Base-by-base conservation (phyloP, 768 basidiomycete genomes). In the Russula lepida region DNA sequence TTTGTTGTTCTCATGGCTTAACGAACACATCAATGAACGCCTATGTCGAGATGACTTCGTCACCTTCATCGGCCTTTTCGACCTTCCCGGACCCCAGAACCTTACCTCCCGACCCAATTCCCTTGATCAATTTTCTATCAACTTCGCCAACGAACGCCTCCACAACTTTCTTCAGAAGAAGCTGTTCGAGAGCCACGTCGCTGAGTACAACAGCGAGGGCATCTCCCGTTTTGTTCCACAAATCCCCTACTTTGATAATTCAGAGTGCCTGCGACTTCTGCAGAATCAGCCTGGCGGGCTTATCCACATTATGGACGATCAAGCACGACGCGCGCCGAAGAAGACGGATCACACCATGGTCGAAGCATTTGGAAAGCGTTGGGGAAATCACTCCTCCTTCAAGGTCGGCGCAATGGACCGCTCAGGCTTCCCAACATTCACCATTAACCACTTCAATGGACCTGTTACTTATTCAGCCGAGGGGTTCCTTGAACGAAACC, bases 241-340 rank as follows among this genome's bases (percentile, higher is more conserved):
- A 32, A 75, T 90, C 0, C 81, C 86, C 0, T 95, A 88, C 76
- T 92, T 92, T 71, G 92, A 95, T 74, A 98, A 98, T 71, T 72
- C 86, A 11, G 95, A 98, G 70, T 93, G 91, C 66, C 73, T 98
- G 32, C 83, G 92, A 8, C 77, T 99, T 32, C 75, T 98, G 44
- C 88, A 93, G 69, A 87, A 92, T 69, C 78, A 78, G 57, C 93
- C 91, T 1, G 95, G 94, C 11, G 97, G 97, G 2, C 77, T 99
- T 33, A 85, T 98, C 56, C 92, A 95, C 68, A 98, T 98, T 72
- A 92, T 98, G 88, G 95, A 98, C 69, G 95, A 98, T 70, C 94
- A 97, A 72, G 89, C 94, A 1, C 81, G 88, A 13, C 80, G 89
- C 41, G 81, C 82, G 59, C 86, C 84, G 61, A 95, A 93, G 75